These are phyloP conservation scores for Alloascoidea hylecoeti DNA, from an alignment of 805 yeast species.

Conservation along the genomic window DNA sequence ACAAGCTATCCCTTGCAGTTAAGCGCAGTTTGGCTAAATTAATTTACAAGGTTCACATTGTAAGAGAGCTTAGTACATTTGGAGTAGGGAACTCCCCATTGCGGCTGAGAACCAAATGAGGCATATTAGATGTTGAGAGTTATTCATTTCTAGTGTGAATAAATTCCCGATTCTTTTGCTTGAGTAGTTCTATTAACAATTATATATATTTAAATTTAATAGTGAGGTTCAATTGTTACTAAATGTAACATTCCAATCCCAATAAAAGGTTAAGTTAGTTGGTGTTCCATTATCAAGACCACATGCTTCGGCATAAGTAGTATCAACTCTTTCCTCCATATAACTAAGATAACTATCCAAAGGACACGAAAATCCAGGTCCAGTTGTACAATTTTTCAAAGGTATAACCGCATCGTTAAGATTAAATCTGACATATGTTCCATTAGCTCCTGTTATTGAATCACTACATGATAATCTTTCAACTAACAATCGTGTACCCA, in stretches of 20 bases:
- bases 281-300: neutral
- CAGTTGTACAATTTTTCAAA: conserved; percentile 28
- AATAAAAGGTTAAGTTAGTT: neutral
- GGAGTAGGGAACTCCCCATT: too few relatives aligned
- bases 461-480: conserved; percentile 32
- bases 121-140: too few relatives aligned
- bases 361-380: conserved; percentile 40
- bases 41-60: too few relatives aligned
- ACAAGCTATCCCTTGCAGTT: too few relatives aligned
- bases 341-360: conserved; percentile 14
- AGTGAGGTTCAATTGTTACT: too few relatives aligned
- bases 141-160: too few relatives aligned
- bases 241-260: neutral
- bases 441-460: conserved; percentile 13
- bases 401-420: conserved; percentile 44
- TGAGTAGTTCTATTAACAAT: too few relatives aligned
- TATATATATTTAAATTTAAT: too few relatives aligned
- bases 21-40: too few relatives aligned
- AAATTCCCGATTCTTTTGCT: too few relatives aligned
- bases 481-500: conserved; percentile 38
- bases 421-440: conserved; percentile 29
- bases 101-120: too few relatives aligned
- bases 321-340: neutral
- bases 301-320: neutral
- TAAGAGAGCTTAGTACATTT: too few relatives aligned